These are phyloP conservation scores for Alternaria arbusti DNA, from an alignment of 2,329 filamentous ascomycete species.

Conservation along the genomic window DNA sequence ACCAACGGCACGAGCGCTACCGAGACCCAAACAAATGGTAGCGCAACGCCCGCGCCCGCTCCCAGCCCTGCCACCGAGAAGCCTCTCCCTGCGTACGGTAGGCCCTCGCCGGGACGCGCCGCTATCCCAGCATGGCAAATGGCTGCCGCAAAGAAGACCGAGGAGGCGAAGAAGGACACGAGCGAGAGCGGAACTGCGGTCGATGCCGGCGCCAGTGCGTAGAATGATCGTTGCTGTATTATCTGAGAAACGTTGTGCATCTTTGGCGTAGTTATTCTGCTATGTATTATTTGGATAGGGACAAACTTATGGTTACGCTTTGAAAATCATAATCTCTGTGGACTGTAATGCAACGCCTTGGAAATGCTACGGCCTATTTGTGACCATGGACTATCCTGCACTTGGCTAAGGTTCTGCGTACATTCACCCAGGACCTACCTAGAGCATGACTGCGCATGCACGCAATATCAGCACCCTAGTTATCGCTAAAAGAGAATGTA, in stretches of 20 bases:
- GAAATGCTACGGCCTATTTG: background rate
- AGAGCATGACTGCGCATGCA: background rate
- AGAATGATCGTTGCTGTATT: slow-evolving; percentile 1
- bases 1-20: slow-evolving; percentile 17
- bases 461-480: background rate
- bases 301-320: background rate
- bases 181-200: slow-evolving; percentile 46
- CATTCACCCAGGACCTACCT: background rate
- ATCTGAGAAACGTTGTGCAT: slow-evolving; percentile 4
- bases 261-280: slow-evolving; percentile 8
- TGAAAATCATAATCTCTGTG: background rate
- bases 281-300: slow-evolving; percentile 11
- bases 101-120: slow-evolving; percentile 45
- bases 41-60: slow-evolving; percentile 13
- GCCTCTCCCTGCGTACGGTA: slow-evolving; percentile 40
- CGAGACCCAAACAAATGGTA: slow-evolving; percentile 32
- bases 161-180: slow-evolving; percentile 53
- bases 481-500: background rate
- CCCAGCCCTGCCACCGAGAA: slow-evolving; percentile 39
- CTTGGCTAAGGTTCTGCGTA: background rate
- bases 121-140: slow-evolving; percentile 63
- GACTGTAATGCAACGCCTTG: background rate
- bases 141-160: slow-evolving; percentile 56
- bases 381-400: background rate
- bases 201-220: slow-evolving; percentile 40